These are phyloP conservation scores for Eucalyptus cloeziana DNA, from an alignment of 345 rosid genomes.

Conservation along the genomic window DNA sequence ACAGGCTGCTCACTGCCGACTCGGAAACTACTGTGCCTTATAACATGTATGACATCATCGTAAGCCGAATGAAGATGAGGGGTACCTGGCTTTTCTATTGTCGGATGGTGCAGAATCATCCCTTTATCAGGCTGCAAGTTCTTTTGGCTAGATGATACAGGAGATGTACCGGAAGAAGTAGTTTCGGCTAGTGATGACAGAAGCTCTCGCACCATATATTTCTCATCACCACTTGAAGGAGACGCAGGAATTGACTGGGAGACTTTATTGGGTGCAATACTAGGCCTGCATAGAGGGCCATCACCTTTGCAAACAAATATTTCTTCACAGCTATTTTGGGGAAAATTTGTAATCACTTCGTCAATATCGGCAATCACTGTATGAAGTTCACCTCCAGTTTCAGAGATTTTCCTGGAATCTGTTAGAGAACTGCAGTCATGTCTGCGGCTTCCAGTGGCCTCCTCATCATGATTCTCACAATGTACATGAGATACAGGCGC, in stretches of 20 bases:
- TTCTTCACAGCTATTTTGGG: slow-evolving; percentile 22
- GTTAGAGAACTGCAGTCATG: slow-evolving; percentile 10
- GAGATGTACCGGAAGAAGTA: slow-evolving; percentile 18
- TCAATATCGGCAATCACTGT: slow-evolving; percentile 1
- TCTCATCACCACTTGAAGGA: slow-evolving; percentile 42
- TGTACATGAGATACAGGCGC: slow-evolving; percentile 12
- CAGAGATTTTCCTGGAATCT: slow-evolving; percentile 18
- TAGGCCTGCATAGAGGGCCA: slow-evolving; percentile 9
- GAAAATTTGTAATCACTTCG: slow-evolving; percentile 5
- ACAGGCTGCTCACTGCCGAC: slow-evolving; percentile 83
- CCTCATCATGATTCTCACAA: slow-evolving; percentile 11
- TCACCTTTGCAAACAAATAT: slow-evolving; percentile 8
- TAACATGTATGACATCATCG: slow-evolving; percentile 83
- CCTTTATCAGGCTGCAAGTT: slow-evolving; percentile 32
- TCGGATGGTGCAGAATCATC: slow-evolving; percentile 14
- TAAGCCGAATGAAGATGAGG: slow-evolving; percentile 49
- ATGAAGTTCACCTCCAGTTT: slow-evolving; percentile 11
- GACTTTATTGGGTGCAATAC: slow-evolving; percentile 11
- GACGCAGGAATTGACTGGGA: slow-evolving; percentile 17
- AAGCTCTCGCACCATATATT: slow-evolving; percentile 57
- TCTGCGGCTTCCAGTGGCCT: slow-evolving; percentile 13
- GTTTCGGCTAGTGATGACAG: slow-evolving; percentile 35
- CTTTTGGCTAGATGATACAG: slow-evolving; percentile 14
- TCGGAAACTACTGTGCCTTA: slow-evolving; percentile 78
- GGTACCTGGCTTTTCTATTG: slow-evolving; percentile 21